Conservation (phyloP, 148 eudicot genomes). For the Vaccinium vitisidaea region DNA sequence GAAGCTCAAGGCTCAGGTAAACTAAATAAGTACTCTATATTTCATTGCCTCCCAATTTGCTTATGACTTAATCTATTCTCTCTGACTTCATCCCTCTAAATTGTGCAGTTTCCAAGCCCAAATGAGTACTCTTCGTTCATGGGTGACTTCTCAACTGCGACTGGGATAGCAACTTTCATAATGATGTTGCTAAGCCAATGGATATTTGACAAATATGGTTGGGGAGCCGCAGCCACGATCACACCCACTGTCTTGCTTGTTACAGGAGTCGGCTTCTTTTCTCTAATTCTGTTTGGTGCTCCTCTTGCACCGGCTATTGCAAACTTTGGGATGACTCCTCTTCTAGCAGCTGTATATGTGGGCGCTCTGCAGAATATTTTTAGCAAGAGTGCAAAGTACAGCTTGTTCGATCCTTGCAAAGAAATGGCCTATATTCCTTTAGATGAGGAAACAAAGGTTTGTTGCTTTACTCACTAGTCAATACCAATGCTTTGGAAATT, state of each 20-base stretch:
- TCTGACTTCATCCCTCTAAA: not conserved
- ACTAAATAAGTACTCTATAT: not conserved
- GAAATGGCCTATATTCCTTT: conserved; percentile 99
- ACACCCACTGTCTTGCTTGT: conserved; percentile 91
- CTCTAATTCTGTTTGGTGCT: conserved; percentile 75
- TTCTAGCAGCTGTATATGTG: conserved; percentile 92
- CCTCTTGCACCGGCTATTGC: conserved; percentile 69
- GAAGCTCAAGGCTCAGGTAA: conserved; percentile 99
- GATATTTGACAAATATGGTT: conserved; percentile 90
- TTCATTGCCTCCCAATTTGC: not conserved
- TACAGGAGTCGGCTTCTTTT: conserved; percentile 94
- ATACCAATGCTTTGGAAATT: not conserved
- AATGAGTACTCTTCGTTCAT: conserved; percentile 96
- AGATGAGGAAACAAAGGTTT: conserved; percentile 99
- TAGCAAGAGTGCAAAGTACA: conserved; percentile 99
- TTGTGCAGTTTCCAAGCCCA: conserved; percentile 87
- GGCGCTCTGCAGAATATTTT: conserved; percentile 98
- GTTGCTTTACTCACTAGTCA: conserved; percentile 7
- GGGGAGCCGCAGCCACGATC: conserved; percentile 97
- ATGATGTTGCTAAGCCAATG: conserved; percentile 98
- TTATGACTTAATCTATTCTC: not conserved
- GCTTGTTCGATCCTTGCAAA: conserved; percentile 98
- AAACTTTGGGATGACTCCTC: conserved; percentile 85
- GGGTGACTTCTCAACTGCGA: conserved; percentile 99
- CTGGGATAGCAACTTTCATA: conserved; percentile 83